Conservation (phyloP, 1,284 basidiomycete genomes). For the Cryptococcus sp. region DNA sequence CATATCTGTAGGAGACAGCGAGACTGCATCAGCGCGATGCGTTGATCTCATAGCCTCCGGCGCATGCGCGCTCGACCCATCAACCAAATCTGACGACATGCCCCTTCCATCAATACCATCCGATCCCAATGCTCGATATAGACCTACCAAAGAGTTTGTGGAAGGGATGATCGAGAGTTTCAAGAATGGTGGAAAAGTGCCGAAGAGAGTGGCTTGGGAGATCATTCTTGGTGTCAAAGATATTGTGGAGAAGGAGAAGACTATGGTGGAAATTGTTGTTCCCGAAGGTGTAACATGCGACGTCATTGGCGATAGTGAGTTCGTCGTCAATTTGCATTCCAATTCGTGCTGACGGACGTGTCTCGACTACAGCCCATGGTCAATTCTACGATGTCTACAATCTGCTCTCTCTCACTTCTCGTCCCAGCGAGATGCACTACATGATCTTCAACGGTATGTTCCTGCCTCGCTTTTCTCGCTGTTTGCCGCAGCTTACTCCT, state of each 20-base stretch:
- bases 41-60: constrained; percentile 77
- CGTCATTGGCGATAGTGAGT: constrained; percentile 79
- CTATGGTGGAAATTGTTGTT: constrained; percentile 76
- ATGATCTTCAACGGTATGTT: constrained; percentile 76
- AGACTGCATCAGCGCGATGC: constrained; percentile 70
- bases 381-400: constrained; percentile 95
- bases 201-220: constrained; percentile 90
- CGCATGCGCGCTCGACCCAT: constrained; percentile 51
- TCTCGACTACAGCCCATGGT: constrained; percentile 25
- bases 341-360: background rate
- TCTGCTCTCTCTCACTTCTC: constrained; percentile 80
- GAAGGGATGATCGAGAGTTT: constrained; percentile 87
- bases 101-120: constrained; percentile 63
- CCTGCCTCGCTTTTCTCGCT: constrained; percentile 12
- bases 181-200: constrained; percentile 77
- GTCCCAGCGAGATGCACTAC: constrained; percentile 76
- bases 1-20: constrained; percentile 84
- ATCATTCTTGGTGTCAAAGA: constrained; percentile 86
- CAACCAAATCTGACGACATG: constrained; percentile 60
- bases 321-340: too few relatives aligned
- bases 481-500: background rate
- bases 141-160: constrained; percentile 76
- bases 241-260: constrained; percentile 73
- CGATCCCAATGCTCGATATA: constrained; percentile 58
- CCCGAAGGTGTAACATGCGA: constrained; percentile 79